Percentiles rank a stretch among this genome's conserved stretches.
Conservation (phyloP, 768 basidiomycete species). For the Podaxis mareebaensis region DNA sequence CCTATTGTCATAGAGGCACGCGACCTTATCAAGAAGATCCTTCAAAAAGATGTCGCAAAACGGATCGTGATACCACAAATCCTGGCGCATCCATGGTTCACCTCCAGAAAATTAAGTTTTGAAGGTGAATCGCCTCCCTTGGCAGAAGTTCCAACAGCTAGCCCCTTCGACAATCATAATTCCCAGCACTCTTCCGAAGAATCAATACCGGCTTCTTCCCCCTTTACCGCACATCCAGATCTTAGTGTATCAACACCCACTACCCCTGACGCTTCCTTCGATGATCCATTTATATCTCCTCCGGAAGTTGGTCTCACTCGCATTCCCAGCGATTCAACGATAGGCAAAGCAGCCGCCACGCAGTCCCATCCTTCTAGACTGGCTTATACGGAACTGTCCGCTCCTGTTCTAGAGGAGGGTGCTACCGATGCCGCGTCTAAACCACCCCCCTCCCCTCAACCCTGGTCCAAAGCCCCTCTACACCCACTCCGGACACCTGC, state of each 20-base stretch:
- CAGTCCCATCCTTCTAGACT: constrained; percentile 38
- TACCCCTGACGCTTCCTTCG: constrained; percentile 52
- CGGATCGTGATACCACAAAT: constrained; percentile 85
- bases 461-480: constrained; percentile 48
- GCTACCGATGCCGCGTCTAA: constrained; percentile 21
- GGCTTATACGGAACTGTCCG: constrained; percentile 36
- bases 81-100: constrained; percentile 86
- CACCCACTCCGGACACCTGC: constrained; percentile 85
- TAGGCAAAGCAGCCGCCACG: constrained; percentile 45
- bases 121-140: constrained; percentile 32
- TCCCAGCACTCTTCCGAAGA: constrained; percentile 50
- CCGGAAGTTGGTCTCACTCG: constrained; percentile 39
- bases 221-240: constrained; percentile 36
- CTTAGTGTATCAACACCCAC: constrained; percentile 50
- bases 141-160: constrained; percentile 22
- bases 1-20: constrained; percentile 66
- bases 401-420: constrained; percentile 57
- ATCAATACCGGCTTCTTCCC: constrained; percentile 57
- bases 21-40: constrained; percentile 74
- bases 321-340: constrained; percentile 59
- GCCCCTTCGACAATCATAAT: constrained; percentile 24
- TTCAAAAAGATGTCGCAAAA: constrained; percentile 73
- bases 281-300: constrained; percentile 44
- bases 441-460: constrained; percentile 26
- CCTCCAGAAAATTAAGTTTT: constrained; percentile 34